These are phyloP conservation scores for Thraustochytrium striatum DNA, from an alignment of 352 stramenopile species.

Conservation along the genomic window DNA sequence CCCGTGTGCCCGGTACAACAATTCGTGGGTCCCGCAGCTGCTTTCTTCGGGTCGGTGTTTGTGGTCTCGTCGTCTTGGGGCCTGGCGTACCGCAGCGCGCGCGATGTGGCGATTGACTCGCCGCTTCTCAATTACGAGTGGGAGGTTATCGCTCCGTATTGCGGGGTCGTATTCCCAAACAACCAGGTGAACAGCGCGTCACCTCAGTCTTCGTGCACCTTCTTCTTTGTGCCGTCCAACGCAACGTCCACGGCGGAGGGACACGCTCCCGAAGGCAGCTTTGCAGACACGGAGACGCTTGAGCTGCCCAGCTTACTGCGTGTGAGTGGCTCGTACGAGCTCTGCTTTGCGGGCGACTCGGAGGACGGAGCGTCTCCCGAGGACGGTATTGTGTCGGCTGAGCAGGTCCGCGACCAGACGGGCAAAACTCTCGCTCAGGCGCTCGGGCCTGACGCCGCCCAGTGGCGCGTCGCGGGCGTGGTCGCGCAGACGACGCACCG, in stretches of 20 bases:
- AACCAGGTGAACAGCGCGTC: slow-evolving; percentile 2
- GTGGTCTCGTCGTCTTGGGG: slow-evolving; percentile 7
- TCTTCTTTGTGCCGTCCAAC: neutral
- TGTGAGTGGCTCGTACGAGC: no score
- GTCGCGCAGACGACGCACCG: no score
- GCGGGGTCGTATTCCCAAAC: neutral
- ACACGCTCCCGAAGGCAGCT: neutral
- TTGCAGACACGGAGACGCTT: neutral
- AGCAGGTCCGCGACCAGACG: neutral
- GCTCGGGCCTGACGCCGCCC: no score
- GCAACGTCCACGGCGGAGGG: neutral
- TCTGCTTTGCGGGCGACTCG: neutral
- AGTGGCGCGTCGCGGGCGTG: no score
- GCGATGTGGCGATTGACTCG: neutral
- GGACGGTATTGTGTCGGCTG: neutral
- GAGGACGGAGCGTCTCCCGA: neutral
- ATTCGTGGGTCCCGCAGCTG: neutral
- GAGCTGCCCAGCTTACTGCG: no score
- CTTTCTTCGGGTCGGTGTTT: slow-evolving; percentile 7
- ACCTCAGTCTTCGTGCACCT: neutral
- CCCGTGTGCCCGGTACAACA: neutral
- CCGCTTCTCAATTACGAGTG: neutral
- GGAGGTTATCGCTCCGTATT: neutral
- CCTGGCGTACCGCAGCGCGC: neutral
- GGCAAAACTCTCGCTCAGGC: no score